Evolutionary conservation across 352 stramenopile genomes (phyloP).

Genomic region (Pythium periplocum): DNA sequence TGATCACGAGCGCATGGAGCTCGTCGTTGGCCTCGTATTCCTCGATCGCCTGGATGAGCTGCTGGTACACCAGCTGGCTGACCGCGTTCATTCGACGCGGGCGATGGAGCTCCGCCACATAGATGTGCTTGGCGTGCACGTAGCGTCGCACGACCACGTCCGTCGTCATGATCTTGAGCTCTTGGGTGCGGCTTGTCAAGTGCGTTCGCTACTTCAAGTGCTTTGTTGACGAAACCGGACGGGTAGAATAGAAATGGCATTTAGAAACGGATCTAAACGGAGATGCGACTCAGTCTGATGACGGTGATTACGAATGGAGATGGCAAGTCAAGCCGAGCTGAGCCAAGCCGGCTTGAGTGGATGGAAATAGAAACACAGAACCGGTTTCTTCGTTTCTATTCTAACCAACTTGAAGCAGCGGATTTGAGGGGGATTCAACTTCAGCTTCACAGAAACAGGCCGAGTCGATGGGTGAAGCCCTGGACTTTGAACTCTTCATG

Average conservation of each 20-base stretch:
- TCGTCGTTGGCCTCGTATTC: slow-evolving; percentile 51
- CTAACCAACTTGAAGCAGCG: slow-evolving; percentile 10
- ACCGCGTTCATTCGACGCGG: slow-evolving; percentile 88
- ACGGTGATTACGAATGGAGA: too few species aligned
- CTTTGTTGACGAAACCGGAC: slow-evolving; percentile 19
- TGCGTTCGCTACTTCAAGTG: too few species aligned
- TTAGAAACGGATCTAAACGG: background rate
- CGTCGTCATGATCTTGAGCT: background rate
- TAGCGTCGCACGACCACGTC: slow-evolving; percentile 37
- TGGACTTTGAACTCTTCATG: too few species aligned
- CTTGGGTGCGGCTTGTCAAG: background rate
- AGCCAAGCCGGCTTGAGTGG: too few species aligned
- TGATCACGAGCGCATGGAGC: slow-evolving; percentile 85
- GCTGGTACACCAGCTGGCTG: slow-evolving; percentile 80
- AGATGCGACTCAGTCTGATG: too few species aligned
- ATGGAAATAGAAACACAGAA: background rate
- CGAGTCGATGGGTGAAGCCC: too few species aligned
- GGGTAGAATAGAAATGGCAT: background rate
- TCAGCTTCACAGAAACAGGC: background rate
- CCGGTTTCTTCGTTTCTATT: slow-evolving; percentile 11
- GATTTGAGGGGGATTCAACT: slow-evolving; percentile 12
- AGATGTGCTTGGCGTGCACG: slow-evolving; percentile 46
- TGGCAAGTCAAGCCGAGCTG: too few species aligned
- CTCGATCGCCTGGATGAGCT: slow-evolving; percentile 73
- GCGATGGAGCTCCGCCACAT: slow-evolving; percentile 70